Conservation (phyloP, 176 grass and related monocot species). For the Areca catechu region DNA sequence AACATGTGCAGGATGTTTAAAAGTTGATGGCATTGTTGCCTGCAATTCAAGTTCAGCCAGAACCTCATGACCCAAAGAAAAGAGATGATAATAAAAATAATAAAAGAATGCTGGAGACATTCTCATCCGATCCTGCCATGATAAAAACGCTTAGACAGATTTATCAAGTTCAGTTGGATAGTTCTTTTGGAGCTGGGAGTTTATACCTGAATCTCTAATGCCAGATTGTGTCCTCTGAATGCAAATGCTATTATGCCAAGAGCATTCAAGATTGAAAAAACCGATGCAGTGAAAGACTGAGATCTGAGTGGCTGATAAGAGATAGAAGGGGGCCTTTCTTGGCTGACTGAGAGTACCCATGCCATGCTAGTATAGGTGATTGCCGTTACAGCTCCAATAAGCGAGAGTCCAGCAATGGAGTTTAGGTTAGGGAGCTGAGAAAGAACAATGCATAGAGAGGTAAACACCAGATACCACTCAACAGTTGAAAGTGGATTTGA, state of each 20-base stretch:
- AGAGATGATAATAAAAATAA: background rate
- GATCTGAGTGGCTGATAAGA: conserved; percentile 53
- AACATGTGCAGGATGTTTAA: conserved; percentile 90
- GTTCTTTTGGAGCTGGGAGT: background rate
- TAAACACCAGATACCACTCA: conserved; percentile 97
- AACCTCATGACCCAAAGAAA: background rate
- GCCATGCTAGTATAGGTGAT: conserved; percentile 85
- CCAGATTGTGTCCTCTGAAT: conserved; percentile 93
- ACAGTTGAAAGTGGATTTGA: conserved; percentile 73
- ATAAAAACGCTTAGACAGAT: background rate
- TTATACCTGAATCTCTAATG: conserved; percentile 93
- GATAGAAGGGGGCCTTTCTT: conserved; percentile 33
- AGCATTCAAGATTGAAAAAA: conserved; percentile 59
- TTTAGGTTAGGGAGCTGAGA: conserved; percentile 98
- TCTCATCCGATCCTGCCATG: background rate
- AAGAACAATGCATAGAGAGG: conserved; percentile 70
- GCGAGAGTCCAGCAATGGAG: conserved; percentile 88
- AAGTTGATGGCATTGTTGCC: conserved; percentile 96
- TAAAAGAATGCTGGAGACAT: background rate
- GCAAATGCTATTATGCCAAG: conserved; percentile 95
- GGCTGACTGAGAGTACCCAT: conserved; percentile 88
- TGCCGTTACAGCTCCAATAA: conserved; percentile 74
- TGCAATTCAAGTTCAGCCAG: conserved; percentile 18
- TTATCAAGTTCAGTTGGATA: background rate
- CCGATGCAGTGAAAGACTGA: conserved; percentile 40